phyloP scores from a whole-genome alignment of 805 yeast species.

The Saturnispora saitoi region DNA sequence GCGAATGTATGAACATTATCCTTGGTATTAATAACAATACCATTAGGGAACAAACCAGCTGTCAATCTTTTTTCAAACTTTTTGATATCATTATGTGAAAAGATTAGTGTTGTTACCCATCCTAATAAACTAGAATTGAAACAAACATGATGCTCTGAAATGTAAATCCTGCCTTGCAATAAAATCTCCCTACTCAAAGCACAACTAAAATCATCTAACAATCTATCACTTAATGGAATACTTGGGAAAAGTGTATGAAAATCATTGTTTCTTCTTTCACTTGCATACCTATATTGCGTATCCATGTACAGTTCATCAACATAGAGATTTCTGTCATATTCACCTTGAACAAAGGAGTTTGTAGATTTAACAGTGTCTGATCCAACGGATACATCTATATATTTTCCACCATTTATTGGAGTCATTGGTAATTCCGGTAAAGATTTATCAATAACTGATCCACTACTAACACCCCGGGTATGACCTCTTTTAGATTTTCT shows the following conservation, averaged over 20 bases:
- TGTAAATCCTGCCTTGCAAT: conserved; percentile 78
- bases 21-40: conserved; percentile 61
- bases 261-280: conserved; percentile 55
- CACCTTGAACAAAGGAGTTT: conserved; percentile 4
- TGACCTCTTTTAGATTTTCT: conserved; percentile 6
- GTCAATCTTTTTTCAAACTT: conserved; percentile 75
- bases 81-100: conserved; percentile 63
- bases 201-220: conserved; percentile 84
- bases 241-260: conserved; percentile 70
- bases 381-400: not conserved
- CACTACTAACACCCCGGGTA: conserved; percentile 1
- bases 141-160: conserved; percentile 70
- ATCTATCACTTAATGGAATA: conserved; percentile 57
- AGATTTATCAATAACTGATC: conserved; percentile 14
- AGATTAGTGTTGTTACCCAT: conserved; percentile 76
- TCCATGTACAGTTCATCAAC: conserved; percentile 49
- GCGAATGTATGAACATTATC: conserved; percentile 71
- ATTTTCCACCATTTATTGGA: conserved; percentile 39
- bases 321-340: conserved; percentile 38
- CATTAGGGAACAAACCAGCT: conserved; percentile 87
- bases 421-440: conserved; percentile 26
- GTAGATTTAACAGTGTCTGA: conserved; percentile 25
- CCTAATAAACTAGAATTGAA: conserved; percentile 84
- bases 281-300: conserved; percentile 57
- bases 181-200: conserved; percentile 82